Evolutionary conservation across 2,329 filamentous ascomycete species (phyloP).

Genomic region (Cladosporium sp.): DNA sequence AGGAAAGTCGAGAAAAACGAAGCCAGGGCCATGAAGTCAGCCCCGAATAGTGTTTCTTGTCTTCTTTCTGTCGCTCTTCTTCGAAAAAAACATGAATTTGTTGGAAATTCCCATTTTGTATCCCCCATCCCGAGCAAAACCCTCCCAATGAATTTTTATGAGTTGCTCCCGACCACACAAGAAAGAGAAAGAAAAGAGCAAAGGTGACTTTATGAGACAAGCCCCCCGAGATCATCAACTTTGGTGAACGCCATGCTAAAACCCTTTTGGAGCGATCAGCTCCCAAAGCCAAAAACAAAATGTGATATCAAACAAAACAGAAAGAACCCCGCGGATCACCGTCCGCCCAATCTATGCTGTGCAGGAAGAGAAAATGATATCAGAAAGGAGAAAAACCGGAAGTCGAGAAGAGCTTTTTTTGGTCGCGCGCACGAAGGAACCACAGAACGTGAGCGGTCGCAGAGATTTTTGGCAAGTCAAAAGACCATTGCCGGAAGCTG

Average conservation of each 20-base stretch:
- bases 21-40: background rate
- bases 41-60: background rate
- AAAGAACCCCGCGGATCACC: background rate
- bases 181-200: background rate
- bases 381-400: background rate
- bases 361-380: background rate
- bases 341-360: conserved; percentile 9
- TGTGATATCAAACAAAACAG: conserved; percentile 6
- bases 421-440: background rate
- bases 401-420: conserved; percentile 9
- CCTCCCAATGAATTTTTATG: background rate
- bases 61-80: background rate
- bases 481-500: background rate
- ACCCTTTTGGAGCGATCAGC: background rate
- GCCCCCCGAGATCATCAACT: background rate
- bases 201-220: background rate
- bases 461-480: background rate
- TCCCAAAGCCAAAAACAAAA: conserved; percentile 1
- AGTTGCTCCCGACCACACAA: background rate
- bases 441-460: background rate
- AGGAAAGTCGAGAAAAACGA: background rate
- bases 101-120: background rate
- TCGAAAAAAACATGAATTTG: background rate
- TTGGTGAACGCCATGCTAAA: conserved; percentile 4
- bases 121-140: no score